Evolutionary conservation across 352 stramenopile genomes (phyloP).

Genomic region (Globisporangium mamillatum): DNA sequence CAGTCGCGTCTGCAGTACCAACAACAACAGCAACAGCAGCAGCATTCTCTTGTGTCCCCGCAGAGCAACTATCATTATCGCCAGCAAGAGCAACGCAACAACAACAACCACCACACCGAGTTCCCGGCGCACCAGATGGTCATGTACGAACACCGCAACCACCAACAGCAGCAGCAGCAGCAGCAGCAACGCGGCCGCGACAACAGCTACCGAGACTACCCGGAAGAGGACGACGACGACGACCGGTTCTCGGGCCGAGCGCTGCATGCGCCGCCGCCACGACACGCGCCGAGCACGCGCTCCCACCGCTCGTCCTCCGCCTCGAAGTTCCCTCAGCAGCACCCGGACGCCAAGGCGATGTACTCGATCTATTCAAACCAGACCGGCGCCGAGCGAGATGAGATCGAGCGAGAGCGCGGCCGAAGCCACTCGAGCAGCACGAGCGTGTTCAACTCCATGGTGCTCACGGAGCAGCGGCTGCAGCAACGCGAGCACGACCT

Average conservation of each 20-base stretch:
- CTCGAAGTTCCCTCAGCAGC: constrained; percentile 6
- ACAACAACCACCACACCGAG: constrained; percentile 21
- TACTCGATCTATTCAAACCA: constrained; percentile 38
- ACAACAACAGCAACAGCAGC: constrained; percentile 27
- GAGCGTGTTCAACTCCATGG: constrained; percentile 40
- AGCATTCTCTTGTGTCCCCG: constrained; percentile 19
- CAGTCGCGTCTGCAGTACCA: constrained; percentile 25
- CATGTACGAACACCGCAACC: constrained; percentile 8
- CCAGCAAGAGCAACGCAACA: constrained; percentile 16
- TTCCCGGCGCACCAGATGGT: constrained; percentile 5
- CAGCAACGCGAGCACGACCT: constrained; percentile 60
- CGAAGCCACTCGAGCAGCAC: constrained; percentile 23
- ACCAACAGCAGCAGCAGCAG: not conserved
- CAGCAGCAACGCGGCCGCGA: constrained; percentile 20
- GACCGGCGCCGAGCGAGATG: constrained; percentile 5
- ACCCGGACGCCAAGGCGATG: constrained; percentile 19
- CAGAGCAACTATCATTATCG: constrained; percentile 20
- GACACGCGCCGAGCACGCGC: constrained; percentile 7
- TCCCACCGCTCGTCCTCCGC: constrained; percentile 9
- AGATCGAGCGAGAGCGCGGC: constrained; percentile 8
- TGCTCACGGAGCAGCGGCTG: constrained; percentile 58
- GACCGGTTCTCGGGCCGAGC: constrained; percentile 16
- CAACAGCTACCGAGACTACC: constrained; percentile 25
- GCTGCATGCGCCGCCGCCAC: constrained; percentile 9
- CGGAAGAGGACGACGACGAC: constrained; percentile 33